Base-by-base conservation (phyloP, 257 asterid species). In the Paraleonurus japonicus region DNA sequence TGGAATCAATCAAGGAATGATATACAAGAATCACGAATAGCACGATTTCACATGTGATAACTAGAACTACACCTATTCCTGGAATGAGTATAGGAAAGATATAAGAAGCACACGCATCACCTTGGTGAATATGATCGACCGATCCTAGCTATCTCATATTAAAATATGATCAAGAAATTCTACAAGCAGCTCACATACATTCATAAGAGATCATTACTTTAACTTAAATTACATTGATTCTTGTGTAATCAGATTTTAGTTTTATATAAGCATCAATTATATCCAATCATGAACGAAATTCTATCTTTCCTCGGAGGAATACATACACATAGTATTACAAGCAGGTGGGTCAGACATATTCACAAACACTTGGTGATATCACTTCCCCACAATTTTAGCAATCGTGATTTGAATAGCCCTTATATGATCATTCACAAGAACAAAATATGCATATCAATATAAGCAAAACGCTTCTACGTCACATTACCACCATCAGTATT, bases 401-500 rank as follows among this genome's bases (percentile, higher is more conserved):
- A 58, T 47, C 32, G 53, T 20, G 45, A 37, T 15, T 6, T 19
- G 43, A 48, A 59, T 23, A 20, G 51, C 48, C 35, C 66, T 58
- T 20, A 24, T 58, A 67, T 68, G 45, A 67, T 26, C 41, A 69
- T 41, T 16, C 73, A 30, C 32, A 35, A 68, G 70, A 78, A 69
- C 19, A 7, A 1, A 47, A 69, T 74, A 41, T 69, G 66, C 77
- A 79, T 32, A 58, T 28, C 7, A 16, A 51, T 60, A 71, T 74
- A 70, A 75, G 72, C 75, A 83, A 78, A 23, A 28, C 28, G 67
- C 68, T n/a, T n/a, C n/a, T n/a, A n/a, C 35, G 76, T 63, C 13
- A 83, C 85, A 80, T 47, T 47, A 76, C 75, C 80, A 70, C 33
- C 77, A 80, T 68, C 65, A 69, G 53, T 59, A 54, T 71, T 47